Base-by-base conservation (phyloP, 1,139 yeast species). In the Trichomonascaceae sp. region DNA sequence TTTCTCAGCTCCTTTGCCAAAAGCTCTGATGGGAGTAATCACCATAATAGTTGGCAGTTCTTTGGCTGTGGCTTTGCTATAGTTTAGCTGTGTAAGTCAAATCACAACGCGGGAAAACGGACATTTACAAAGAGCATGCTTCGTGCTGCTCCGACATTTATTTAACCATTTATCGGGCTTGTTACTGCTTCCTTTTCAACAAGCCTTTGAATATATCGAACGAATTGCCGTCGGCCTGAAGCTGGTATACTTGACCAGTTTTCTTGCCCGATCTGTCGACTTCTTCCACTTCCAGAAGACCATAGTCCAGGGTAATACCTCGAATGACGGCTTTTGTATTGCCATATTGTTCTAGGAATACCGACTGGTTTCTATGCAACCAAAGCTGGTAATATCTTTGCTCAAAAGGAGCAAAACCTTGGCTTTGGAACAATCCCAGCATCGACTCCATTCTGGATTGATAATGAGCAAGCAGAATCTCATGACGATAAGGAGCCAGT, bases 211-310 rank as follows among this genome's bases (percentile, higher is more conserved):
- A 86, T 76, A 95, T 91, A 67, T 95, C 99, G 66, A 95, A 95
- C 1, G 97, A 88, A 68, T 95, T 95, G 0, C 99, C 99, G 68
- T 95, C 99, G 0, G 99, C 99, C 67, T 90, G 98, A 50, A 95
- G 73, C 62, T 88, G 86, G 61, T 79, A 83, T 45, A 53, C 60
- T 43, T 74, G 77, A 0, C 88, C 86, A 2, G 82, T 80, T 13
- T 73, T 72, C 18, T 62, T 65, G 44, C 76, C 76, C 18, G 70
- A 65, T 7, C 70, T 60, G 48, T 75, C 76, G 7, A 82, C 70
- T 61, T 87, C 96, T 57, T 81, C 82, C 1, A 88, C 99, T 22
- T 84, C 71, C 55, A 95, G 72, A 70, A 91, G 74, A 0, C 99
- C 99, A 67, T 84, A 86, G 53, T 89, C 96, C 1, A 78, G 74